Evolutionary conservation across 1,284 basidiomycete species (phyloP), one percentile per base, ranked within the genome.

Genomic region (Trametes hirsuta): DNA sequence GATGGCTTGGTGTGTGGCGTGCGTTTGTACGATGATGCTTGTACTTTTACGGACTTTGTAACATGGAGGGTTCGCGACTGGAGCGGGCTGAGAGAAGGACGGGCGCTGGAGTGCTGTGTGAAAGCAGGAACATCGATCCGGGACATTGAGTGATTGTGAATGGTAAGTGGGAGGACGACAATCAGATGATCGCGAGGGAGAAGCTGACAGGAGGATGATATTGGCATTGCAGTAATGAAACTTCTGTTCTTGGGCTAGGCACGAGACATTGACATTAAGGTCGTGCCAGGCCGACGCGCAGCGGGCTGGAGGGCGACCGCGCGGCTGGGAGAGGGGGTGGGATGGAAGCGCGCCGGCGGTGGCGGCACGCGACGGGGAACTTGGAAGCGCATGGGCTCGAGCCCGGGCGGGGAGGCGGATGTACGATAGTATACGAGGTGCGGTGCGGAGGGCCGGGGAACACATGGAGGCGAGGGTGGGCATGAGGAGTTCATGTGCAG

Each of bases 161-260:
- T 18, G 56, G 58, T 22, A 53, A 52, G 61, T 53, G 49, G 30
- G 56, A 61, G 44, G 61, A 63, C 64, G 37, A 65, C 64, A 63
- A 65, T 65, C 64, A 65, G 61, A 65, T 63, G 64, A 65, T 63
- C 58, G 61, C 53, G 61, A 60, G 47, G 61, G 57, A 9, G 45
- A 48, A 41, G 25, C 37, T 58, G 64, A 53, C 61, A 65, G 58
- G 62, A 53, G 48, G 36, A 48, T 58, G 58, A 60, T 58, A 41
- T 55, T 60, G 57, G 47, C 44, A 54, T 46, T 58, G 63, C 35
- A 53, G 59, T 37, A 56, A 61, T 61, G 59, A 58, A 55, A 42
- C 52, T 52, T 48, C 39, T 47, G 41, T 48, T 45, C 52, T 47
- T 44, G 55, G 30, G 41, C 39, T 50, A 50, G 48, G 55, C 22